Percentiles rank a stretch among this genome's conserved stretches.
Conservation (phyloP, 495 filamentous ascomycete genomes). For the Echria macrotheca region DNA sequence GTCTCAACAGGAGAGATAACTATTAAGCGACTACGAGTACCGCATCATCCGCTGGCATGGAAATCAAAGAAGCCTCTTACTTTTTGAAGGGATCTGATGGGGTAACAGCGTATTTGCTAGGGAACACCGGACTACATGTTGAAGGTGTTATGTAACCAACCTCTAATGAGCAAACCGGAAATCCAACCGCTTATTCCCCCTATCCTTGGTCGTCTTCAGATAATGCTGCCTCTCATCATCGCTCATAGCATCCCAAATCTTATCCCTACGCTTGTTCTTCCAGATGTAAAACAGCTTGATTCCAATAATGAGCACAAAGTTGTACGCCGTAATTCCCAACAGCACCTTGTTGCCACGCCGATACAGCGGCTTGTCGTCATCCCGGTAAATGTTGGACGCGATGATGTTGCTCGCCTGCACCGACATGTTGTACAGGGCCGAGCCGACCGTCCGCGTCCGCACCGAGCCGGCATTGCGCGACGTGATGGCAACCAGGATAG, state of each 20-base stretch:
- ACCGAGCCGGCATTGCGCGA: conserved; percentile 38
- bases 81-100: no score
- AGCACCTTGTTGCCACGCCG: conserved; percentile 61
- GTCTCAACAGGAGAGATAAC: no score
- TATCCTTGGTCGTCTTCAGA: conserved; percentile 56
- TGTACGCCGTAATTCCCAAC: conserved; percentile 48
- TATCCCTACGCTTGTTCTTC: conserved; percentile 45
- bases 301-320: conserved; percentile 50
- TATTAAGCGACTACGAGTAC: no score
- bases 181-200: conserved; percentile 67
- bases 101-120: no score
- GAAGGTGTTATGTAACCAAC: not conserved
- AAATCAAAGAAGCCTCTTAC: no score
- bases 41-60: no score
- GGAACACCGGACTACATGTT: no score
- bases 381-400: conserved; percentile 48
- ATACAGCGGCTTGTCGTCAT: conserved; percentile 62
- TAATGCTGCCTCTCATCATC: conserved; percentile 58
- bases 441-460: conserved; percentile 58
- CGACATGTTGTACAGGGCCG: conserved; percentile 68
- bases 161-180: conserved; percentile 44
- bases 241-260: conserved; percentile 51
- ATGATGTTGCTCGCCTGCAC: conserved; percentile 63
- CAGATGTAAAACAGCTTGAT: conserved; percentile 60
- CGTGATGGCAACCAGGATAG: conserved; percentile 14